Conservation (phyloP, 495 filamentous ascomycete species). For the Neurospora africana region DNA sequence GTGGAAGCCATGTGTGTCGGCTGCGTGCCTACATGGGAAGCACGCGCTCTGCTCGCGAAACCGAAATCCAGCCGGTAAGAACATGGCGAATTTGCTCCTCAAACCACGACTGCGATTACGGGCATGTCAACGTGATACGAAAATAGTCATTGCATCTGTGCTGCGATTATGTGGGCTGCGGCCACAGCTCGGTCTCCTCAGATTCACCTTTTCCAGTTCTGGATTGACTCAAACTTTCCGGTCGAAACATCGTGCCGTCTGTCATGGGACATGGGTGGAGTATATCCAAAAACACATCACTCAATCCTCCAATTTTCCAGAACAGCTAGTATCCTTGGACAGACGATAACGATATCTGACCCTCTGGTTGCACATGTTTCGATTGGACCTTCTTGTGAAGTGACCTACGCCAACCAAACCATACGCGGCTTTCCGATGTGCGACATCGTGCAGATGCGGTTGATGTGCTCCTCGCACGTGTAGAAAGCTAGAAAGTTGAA, state of each 20-base stretch:
- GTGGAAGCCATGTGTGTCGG: not conserved
- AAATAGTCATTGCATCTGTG: not conserved
- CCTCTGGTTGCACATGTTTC: not conserved
- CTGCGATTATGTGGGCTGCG: not conserved
- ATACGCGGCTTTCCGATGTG: not conserved
- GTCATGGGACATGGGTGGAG: not conserved
- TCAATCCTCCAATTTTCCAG: not conserved
- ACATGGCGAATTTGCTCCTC: not conserved
- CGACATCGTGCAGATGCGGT: conserved; percentile 1
- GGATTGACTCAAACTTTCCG: not conserved
- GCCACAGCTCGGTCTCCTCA: not conserved
- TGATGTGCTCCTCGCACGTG: not conserved
- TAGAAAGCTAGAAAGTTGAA: not conserved
- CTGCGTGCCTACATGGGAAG: not conserved
- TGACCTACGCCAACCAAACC: not conserved
- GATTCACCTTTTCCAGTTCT: not conserved
- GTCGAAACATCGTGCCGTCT: not conserved
- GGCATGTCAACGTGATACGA: not conserved
- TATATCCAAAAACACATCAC: not conserved
- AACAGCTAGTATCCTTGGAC: not conserved
- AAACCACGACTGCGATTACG: not conserved
- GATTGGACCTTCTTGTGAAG: not conserved
- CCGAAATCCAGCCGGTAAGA: not conserved
- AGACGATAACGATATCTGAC: conserved; percentile 1
- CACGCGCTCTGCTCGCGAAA: not conserved